Evolutionary conservation across 805 yeast genomes (phyloP).

Genomic region (Barnettozyma siamensis): DNA sequence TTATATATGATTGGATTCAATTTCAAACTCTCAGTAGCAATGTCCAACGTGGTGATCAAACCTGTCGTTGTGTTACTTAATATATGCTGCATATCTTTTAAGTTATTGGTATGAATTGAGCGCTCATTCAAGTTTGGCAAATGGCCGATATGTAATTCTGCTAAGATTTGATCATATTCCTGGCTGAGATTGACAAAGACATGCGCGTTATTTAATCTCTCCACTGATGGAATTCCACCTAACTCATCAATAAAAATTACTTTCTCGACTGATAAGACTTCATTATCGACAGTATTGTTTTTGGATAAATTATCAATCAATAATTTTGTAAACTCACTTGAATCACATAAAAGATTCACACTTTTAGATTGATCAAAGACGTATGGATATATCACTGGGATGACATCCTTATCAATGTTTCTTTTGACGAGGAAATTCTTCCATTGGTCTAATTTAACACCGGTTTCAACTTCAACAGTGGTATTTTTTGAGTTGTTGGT

Average conservation of each 20-base stretch:
- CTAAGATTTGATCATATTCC: conserved; percentile 61
- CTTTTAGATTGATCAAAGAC: conserved; percentile 53
- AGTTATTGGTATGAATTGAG: conserved; percentile 58
- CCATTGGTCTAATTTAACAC: not conserved
- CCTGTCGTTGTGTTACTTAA: conserved; percentile 54
- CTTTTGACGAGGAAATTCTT: not conserved
- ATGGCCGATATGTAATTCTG: conserved; percentile 60
- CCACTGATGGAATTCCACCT: conserved; percentile 91
- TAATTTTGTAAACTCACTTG: conserved; percentile 36
- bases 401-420: conserved; percentile 1
- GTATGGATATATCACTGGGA: conserved; percentile 57
- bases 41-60: conserved; percentile 74
- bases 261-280: conserved; percentile 60
- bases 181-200: conserved; percentile 81
- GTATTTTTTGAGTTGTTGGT: too few relatives aligned
- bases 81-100: conserved; percentile 61
- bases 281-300: conserved; percentile 10
- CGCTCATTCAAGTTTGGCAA: conserved; percentile 35
- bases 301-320: conserved; percentile 29
- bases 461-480: too few relatives aligned
- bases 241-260: conserved; percentile 68
- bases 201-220: conserved; percentile 76
- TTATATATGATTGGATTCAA: conserved; percentile 87
- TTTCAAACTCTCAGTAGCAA: conserved; percentile 47
- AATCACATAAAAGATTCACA: conserved; percentile 32